Evolutionary conservation across 2,329 filamentous ascomycete species (phyloP), one percentile per base, ranked within the genome.

Genomic region (Botrytis elliptica): DNA sequence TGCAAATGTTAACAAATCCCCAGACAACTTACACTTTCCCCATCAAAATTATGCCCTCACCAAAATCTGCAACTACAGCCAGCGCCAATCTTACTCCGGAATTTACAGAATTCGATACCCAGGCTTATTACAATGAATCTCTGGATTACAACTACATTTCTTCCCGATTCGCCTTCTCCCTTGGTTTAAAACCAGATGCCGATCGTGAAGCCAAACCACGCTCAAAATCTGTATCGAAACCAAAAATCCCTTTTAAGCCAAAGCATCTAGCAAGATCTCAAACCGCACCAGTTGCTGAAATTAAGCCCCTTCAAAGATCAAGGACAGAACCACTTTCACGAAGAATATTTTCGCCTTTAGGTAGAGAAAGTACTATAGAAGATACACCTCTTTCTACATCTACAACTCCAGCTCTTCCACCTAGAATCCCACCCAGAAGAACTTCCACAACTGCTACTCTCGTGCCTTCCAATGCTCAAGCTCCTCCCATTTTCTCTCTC

Each of bases 21-120:
- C 20, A 72, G 70, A 72, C 70, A 25, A 72, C 70, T 38, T 72
- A 72, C 42, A 66, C 63, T 20, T 72, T 72, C 33, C 70, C 70
- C 29, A 67, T 72, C 46, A 72, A 68, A n/a, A 72, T 72, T 20
- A 55, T 72, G 59, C 66, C 66, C 36, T 68, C 66, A 42, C 66
- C 66, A 42, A 68, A 68, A 68, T 68, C 66, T 9, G 14, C 66
- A 18, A 65, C 44, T 36, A 57, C 36, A 42, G 29, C 69, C 62
- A 67, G 70, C 49, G 22, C 42, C 25, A 38, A 36, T 14, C 62
- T 72, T 14, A 57, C 36, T 10, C 46, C 42, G 59, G 70, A 72
- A 36, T 36, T 72, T 55, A 38, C 57, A 20, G 70, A 72, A 44
- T n/a, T 72, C 33, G 46, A 67, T 38, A 66, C 64, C 22, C 70